Evolutionary conservation across 2,329 filamentous ascomycete genomes (phyloP).

Genomic region (Claviceps capensis): DNA sequence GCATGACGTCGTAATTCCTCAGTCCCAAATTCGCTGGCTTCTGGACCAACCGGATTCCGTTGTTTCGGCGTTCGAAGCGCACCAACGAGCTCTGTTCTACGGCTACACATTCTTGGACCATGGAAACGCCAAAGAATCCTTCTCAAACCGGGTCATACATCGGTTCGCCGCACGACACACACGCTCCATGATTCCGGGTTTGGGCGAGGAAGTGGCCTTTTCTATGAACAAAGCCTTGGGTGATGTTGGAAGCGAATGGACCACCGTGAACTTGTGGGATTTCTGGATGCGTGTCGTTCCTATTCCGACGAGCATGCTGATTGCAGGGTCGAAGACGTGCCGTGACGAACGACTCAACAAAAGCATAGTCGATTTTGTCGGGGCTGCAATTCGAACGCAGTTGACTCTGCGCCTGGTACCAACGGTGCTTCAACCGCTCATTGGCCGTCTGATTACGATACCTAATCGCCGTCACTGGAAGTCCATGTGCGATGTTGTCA

Average conservation of each 20-base stretch:
- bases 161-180: slow-evolving; percentile 29
- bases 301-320: slow-evolving; percentile 28
- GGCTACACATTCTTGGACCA: slow-evolving; percentile 30
- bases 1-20: slow-evolving; percentile 30
- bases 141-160: slow-evolving; percentile 28
- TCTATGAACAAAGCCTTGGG: slow-evolving; percentile 23
- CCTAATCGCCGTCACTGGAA: slow-evolving; percentile 34
- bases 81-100: slow-evolving; percentile 23
- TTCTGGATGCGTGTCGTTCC: slow-evolving; percentile 29
- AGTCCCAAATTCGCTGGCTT: slow-evolving; percentile 30
- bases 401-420: slow-evolving; percentile 34
- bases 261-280: slow-evolving; percentile 29
- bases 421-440: slow-evolving; percentile 31
- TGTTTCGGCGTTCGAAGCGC: slow-evolving; percentile 27
- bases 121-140: slow-evolving; percentile 20
- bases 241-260: slow-evolving; percentile 22
- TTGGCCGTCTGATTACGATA: slow-evolving; percentile 30
- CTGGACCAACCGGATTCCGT: slow-evolving; percentile 31
- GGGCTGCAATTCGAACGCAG: slow-evolving; percentile 31
- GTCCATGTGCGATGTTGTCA: slow-evolving; percentile 22
- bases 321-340: slow-evolving; percentile 24
- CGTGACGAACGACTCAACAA: slow-evolving; percentile 31
- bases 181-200: slow-evolving; percentile 22
- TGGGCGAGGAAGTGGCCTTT: slow-evolving; percentile 26
- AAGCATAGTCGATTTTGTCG: slow-evolving; percentile 35